These are phyloP conservation scores for Trichoderma reesei DNA, from an alignment of 495 filamentous ascomycete species.

Conservation along the genomic window DNA sequence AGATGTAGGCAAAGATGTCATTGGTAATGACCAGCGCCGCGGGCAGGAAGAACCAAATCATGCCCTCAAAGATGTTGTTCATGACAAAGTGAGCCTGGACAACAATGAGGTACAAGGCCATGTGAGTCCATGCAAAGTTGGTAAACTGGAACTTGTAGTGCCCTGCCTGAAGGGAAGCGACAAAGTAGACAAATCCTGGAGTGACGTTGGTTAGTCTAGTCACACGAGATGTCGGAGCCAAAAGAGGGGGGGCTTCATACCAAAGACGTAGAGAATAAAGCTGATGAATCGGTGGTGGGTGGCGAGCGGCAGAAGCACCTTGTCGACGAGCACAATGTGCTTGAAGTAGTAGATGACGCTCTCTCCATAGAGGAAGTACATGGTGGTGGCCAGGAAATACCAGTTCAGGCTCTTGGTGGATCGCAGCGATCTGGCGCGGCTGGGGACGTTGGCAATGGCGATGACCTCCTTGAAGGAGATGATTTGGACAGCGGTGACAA, in stretches of 20 bases:
- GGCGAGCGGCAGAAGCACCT: slow-evolving; percentile 81
- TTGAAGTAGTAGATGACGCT: slow-evolving; percentile 99
- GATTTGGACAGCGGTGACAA: slow-evolving; percentile 89
- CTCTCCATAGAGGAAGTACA: slow-evolving; percentile 99
- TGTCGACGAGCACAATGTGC: slow-evolving; percentile 92
- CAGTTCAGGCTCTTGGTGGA: slow-evolving; percentile 96
- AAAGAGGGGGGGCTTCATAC: slow-evolving; percentile 37
- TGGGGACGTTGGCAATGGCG: slow-evolving; percentile 90
- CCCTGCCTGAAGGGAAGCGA: slow-evolving; percentile 87
- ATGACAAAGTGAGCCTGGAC: slow-evolving; percentile 99
- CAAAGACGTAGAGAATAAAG: slow-evolving; percentile 94
- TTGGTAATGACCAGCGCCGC: slow-evolving; percentile 94
- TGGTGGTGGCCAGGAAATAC: slow-evolving; percentile 97
- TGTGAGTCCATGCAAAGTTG: slow-evolving; percentile 98
- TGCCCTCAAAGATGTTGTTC: slow-evolving; percentile 99
- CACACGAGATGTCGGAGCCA: not conserved
- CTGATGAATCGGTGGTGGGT: slow-evolving; percentile 98
- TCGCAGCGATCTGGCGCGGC: slow-evolving; percentile 76
- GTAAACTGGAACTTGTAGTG: slow-evolving; percentile 98
- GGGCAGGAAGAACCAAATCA: slow-evolving; percentile 99
- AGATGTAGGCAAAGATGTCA: slow-evolving; percentile 97
- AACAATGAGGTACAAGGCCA: slow-evolving; percentile 96
- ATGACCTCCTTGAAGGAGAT: slow-evolving; percentile 99
- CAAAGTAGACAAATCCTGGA: slow-evolving; percentile 96
- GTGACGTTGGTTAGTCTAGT: not conserved